Evolutionary conservation across 2,329 filamentous ascomycete genomes (phyloP).

Genomic region (Fusarium graminum): DNA sequence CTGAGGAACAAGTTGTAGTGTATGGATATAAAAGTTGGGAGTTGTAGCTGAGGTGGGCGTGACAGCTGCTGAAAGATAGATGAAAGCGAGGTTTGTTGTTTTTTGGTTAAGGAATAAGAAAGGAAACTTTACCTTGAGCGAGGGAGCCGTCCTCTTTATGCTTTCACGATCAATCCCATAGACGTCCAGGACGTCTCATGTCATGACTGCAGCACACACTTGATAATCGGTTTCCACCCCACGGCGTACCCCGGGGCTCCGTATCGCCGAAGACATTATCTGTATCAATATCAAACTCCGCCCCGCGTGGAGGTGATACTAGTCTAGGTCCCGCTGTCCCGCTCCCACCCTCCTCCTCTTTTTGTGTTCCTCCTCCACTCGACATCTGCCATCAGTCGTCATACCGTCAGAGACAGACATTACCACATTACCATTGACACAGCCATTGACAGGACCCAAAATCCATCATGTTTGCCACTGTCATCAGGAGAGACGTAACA

Average conservation of each 20-base stretch:
- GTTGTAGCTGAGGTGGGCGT: constrained; percentile 46
- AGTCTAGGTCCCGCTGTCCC: constrained; percentile 36
- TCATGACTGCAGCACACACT: constrained; percentile 12
- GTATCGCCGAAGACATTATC: constrained; percentile 36
- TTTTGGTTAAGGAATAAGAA: constrained; percentile 35
- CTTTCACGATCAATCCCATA: constrained; percentile 27
- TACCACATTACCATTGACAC: too few species aligned
- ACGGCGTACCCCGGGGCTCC: constrained; percentile 38
- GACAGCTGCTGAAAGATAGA: constrained; percentile 35
- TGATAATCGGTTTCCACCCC: constrained; percentile 21
- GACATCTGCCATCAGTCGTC: constrained; percentile 14
- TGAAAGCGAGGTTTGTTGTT: constrained; percentile 33
- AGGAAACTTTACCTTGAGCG: constrained; percentile 29
- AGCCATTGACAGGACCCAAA: constrained; percentile 6
- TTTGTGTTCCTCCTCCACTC: constrained; percentile 4
- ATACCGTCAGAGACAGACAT: constrained; percentile 10
- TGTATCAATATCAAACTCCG: constrained; percentile 3
- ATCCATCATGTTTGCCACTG: background rate
- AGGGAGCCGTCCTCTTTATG: constrained; percentile 50
- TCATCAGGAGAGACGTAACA: background rate
- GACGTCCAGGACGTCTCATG: constrained; percentile 30
- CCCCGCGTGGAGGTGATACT: constrained; percentile 9
- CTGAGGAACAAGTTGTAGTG: background rate
- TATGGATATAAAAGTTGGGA: constrained; percentile 14
- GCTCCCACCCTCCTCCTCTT: constrained; percentile 15